phyloP scores from a whole-genome alignment of 495 filamentous ascomycete species.

The Penicillium lividum region DNA sequence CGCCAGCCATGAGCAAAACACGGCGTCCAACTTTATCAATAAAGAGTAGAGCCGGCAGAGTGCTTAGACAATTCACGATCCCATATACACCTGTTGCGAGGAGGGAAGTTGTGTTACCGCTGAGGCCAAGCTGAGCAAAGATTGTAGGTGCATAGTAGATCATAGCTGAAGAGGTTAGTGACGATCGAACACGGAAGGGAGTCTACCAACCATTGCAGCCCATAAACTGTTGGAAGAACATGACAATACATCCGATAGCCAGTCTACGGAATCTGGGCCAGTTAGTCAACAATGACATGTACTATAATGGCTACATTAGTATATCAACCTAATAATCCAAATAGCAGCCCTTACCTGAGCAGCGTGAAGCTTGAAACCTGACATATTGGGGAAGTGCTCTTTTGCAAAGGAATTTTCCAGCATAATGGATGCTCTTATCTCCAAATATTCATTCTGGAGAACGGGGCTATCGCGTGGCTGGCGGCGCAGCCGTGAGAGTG shows the following conservation, averaged over 20 bases:
- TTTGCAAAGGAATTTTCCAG: constrained; percentile 76
- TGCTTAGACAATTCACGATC: constrained; percentile 76
- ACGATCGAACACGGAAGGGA: background rate
- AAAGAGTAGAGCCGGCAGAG: constrained; percentile 68
- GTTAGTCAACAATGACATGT: constrained; percentile 73
- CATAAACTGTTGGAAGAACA: constrained; percentile 80
- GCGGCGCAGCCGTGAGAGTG: constrained; percentile 66
- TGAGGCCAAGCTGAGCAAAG: constrained; percentile 68
- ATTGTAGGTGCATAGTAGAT: constrained; percentile 76
- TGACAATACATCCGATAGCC: constrained; percentile 76
- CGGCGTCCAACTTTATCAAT: constrained; percentile 80
- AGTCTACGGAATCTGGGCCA: constrained; percentile 69
- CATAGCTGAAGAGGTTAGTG: constrained; percentile 55
- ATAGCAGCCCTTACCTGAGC: constrained; percentile 28
- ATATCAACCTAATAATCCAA: background rate
- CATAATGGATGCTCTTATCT: constrained; percentile 77
- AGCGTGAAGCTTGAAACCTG: constrained; percentile 51
- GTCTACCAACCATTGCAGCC: constrained; percentile 48
- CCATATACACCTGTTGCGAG: constrained; percentile 80
- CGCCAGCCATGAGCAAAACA: constrained; percentile 44
- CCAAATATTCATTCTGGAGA: constrained; percentile 74
- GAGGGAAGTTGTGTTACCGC: constrained; percentile 62
- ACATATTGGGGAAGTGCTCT: constrained; percentile 68
- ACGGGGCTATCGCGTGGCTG: constrained; percentile 52
- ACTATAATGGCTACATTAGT: constrained; percentile 21